Base-by-base conservation (phyloP, 805 yeast species). In the Phaffomyces opuntiae region DNA sequence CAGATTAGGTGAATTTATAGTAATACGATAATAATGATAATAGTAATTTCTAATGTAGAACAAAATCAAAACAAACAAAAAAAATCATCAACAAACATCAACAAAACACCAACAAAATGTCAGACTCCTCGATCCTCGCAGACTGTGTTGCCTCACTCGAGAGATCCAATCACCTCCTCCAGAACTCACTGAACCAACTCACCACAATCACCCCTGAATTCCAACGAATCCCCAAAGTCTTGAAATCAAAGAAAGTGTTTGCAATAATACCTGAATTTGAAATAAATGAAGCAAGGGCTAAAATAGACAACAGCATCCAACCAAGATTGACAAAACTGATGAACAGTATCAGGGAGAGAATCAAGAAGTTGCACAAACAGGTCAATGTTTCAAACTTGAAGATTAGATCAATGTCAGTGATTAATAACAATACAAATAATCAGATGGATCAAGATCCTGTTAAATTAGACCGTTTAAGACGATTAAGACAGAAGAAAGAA, bases 251-350 rank as follows among this genome's bases (percentile, higher is more conserved):
- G 37, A 65, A 72, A 33, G 74, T 75, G 21, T 77, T 75, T 59
- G 77, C 77, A 6, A 57, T 76, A 12, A 69, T 76, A 0, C 78
- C 81, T 0, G 78, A 75, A 49, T 59, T 62, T 45, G 78, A 75
- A 44, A 55, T 76, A 25, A 61, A 56, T 9, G 65, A 60, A 38
- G 75, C 76, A 17, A 68, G 68, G 41, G 59, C 58, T 35, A 55
- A 62, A 12, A 57, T 74, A 39, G 61, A 62, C 39, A 51, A 54
- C 12, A 69, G 69, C 29, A 58, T 72, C 4, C 67, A 66, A 34
- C 80, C 80, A 1, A 69, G 73, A 46, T 59, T 76, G 13, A 46
- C 56, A 7, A 53, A 52, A 7, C 57, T 72, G 5, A 48, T 66
- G 25, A 60, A 53, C 9, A 54, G 56, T 12, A 55, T 74, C 9